Percentiles rank a stretch among this genome's conserved stretches.
Evolutionary conservation across 2,329 filamentous ascomycete genomes (phyloP).

Genomic region (Xylaria sp.): DNA sequence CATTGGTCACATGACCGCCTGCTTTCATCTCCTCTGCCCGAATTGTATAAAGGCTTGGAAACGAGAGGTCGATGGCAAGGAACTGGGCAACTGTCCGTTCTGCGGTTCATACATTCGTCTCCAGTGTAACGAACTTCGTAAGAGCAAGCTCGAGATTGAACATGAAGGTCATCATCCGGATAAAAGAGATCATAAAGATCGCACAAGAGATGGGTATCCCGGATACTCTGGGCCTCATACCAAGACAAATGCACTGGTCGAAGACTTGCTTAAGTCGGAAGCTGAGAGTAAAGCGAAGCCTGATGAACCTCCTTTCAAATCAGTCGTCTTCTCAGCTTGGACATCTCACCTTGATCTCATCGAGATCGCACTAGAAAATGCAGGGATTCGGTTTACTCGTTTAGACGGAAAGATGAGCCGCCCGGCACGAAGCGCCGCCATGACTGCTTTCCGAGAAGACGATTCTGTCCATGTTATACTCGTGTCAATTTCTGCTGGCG

Average conservation of each 20-base stretch:
- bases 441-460: slow-evolving; percentile 82
- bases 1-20: slow-evolving; percentile 84
- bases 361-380: slow-evolving; percentile 77
- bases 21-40: slow-evolving; percentile 86
- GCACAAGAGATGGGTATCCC: slow-evolving; percentile 66
- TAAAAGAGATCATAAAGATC: slow-evolving; percentile 47
- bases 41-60: slow-evolving; percentile 74
- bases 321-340: slow-evolving; percentile 96
- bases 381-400: slow-evolving; percentile 76
- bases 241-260: slow-evolving; percentile 85
- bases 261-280: slow-evolving; percentile 75
- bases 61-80: slow-evolving; percentile 60
- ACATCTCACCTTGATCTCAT: slow-evolving; percentile 95
- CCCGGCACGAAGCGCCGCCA: slow-evolving; percentile 75
- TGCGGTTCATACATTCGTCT: slow-evolving; percentile 74
- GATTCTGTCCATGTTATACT: slow-evolving; percentile 80
- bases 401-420: slow-evolving; percentile 92
- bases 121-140: slow-evolving; percentile 75
- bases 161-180: slow-evolving; percentile 64
- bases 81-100: slow-evolving; percentile 69
- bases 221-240: slow-evolving; percentile 88
- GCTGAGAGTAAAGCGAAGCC: slow-evolving; percentile 70
- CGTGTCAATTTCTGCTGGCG: slow-evolving; percentile 91
- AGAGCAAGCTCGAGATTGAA: slow-evolving; percentile 67
- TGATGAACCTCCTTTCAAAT: slow-evolving; percentile 82